A percentile compares a stretch with the other conserved stretches of the same genome.
Conservation (phyloP, 164 flowering plant species). For the Stephania cephalantha region DNA sequence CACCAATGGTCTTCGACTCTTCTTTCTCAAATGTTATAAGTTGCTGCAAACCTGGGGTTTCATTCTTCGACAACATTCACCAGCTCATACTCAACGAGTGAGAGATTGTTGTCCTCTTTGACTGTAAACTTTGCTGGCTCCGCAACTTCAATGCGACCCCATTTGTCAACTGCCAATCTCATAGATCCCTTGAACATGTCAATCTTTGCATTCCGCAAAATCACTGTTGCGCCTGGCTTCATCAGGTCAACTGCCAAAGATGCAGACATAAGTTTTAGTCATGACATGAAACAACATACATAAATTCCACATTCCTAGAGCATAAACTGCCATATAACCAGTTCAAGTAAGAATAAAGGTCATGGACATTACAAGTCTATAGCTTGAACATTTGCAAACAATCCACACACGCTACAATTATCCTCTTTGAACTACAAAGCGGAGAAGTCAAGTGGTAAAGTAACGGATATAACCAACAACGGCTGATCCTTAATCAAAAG, state of each 20-base stretch:
- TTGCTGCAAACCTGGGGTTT: slow-evolving; percentile 3
- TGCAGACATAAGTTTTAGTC: neutral
- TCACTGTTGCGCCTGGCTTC: slow-evolving; percentile 36
- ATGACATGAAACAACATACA: neutral
- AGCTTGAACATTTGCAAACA: too few relatives aligned
- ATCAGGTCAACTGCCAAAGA: slow-evolving; percentile 35
- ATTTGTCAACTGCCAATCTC: slow-evolving; percentile 46
- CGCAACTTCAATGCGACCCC: slow-evolving; percentile 43
- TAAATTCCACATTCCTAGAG: neutral
- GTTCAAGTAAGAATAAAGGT: too few relatives aligned
- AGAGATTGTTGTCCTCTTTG: slow-evolving; percentile 42
- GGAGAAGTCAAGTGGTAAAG: too few relatives aligned
- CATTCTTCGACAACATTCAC: slow-evolving; percentile 33
- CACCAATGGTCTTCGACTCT: neutral
- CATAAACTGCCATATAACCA: too few relatives aligned
- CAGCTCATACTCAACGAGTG: slow-evolving; percentile 42
- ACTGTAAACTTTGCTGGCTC: slow-evolving; percentile 34
- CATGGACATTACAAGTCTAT: too few relatives aligned
- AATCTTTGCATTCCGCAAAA: slow-evolving; percentile 41
- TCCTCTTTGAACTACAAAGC: too few relatives aligned
- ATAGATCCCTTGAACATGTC: slow-evolving; percentile 47
- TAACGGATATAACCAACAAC: too few relatives aligned
- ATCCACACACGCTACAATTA: too few relatives aligned
- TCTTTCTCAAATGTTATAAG: slow-evolving; percentile 2
- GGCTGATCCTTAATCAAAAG: too few relatives aligned